Evolutionary conservation across 1,284 basidiomycete genomes (phyloP).

Genomic region (Ganoderma meredithae): DNA sequence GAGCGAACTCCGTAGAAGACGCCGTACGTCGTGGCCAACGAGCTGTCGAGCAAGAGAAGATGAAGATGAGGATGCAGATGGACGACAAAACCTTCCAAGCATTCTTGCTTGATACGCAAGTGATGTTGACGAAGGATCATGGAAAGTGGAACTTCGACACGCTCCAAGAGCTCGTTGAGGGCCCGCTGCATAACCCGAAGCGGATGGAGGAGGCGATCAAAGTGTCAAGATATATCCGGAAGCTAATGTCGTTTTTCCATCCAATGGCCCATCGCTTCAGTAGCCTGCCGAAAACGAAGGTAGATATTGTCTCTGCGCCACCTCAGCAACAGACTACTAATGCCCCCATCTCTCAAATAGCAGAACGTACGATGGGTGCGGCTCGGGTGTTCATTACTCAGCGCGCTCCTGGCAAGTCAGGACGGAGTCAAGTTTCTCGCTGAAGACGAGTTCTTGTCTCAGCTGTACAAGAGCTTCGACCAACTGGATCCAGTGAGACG

Average conservation of each 20-base stretch:
- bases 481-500: constrained; percentile 88
- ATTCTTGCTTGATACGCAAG: constrained; percentile 85
- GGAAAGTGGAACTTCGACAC: constrained; percentile 94
- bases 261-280: constrained; percentile 90
- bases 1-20: constrained; percentile 89
- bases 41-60: constrained; percentile 89
- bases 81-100: constrained; percentile 91
- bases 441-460: constrained; percentile 89
- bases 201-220: constrained; percentile 97
- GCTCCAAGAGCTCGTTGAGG: constrained; percentile 90
- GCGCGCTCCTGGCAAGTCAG: constrained; percentile 82
- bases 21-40: constrained; percentile 87
- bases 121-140: constrained; percentile 89
- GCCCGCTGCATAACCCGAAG: constrained; percentile 90
- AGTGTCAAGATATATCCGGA: constrained; percentile 87
- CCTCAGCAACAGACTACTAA: not conserved
- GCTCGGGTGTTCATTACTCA: constrained; percentile 83
- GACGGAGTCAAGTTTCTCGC: constrained; percentile 87
- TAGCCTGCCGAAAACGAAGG: constrained; percentile 78
- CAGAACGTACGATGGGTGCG: constrained; percentile 84
- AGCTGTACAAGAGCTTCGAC: constrained; percentile 89
- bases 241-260: constrained; percentile 92
- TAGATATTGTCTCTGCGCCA: constrained; percentile 40
- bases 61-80: constrained; percentile 91
- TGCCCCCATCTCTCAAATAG: constrained; percentile 47